Percentiles rank a stretch among this genome's conserved stretches.
Conservation (phyloP, 2,329 filamentous ascomycete species). For the Fusarium papillatum region DNA sequence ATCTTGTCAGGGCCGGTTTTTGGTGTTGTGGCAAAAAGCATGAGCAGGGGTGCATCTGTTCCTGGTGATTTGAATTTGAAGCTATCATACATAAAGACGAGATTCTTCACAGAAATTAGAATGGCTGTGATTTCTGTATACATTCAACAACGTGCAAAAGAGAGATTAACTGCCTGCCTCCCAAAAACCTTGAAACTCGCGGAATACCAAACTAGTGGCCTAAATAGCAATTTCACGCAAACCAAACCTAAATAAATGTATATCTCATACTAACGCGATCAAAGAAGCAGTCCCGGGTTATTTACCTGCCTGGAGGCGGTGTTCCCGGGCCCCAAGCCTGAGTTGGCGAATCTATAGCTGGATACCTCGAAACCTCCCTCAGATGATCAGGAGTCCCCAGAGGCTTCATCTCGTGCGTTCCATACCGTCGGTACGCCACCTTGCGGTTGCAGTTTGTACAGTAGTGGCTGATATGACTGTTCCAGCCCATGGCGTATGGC, state of each 20-base stretch:
- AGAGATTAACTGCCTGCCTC: not conserved
- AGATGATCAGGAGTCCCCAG: constrained; percentile 40
- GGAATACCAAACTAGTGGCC: not conserved
- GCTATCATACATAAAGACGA: not conserved
- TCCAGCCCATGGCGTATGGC: constrained; percentile 38
- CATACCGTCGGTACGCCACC: constrained; percentile 31
- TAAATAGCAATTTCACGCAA: not conserved
- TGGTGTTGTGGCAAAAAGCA: not conserved
- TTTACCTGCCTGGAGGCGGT: not conserved
- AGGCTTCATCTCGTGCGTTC: constrained; percentile 22
- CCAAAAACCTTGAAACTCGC: not conserved
- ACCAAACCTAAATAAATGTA: not conserved
- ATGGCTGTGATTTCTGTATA: not conserved
- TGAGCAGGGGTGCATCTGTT: not conserved
- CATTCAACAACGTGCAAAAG: not conserved
- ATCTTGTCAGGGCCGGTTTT: not conserved
- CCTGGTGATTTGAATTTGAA: not conserved
- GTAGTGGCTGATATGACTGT: constrained; percentile 34
- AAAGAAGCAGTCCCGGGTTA: not conserved
- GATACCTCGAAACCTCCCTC: constrained; percentile 34
- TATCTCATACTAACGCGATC: not conserved
- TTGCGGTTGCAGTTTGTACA: constrained; percentile 41
- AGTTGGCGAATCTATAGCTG: not conserved
- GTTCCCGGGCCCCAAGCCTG: not conserved
- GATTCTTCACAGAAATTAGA: not conserved